Evolutionary conservation across 108 stramenopile genomes (phyloP).

Genomic region (Stephanodiscus triporus): DNA sequence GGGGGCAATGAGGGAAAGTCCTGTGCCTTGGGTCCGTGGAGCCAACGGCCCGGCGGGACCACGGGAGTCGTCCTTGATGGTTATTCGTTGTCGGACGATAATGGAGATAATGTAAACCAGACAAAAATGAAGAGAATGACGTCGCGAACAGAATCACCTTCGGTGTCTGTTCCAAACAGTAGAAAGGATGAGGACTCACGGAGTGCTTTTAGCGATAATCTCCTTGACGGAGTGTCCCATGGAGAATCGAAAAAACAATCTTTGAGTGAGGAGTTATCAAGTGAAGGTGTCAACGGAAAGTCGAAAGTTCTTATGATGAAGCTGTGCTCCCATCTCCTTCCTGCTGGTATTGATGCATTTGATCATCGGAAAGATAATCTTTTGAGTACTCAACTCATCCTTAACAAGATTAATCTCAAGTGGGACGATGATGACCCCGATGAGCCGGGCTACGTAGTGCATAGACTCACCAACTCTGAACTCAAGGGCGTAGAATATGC

Average conservation of each 20-base stretch:
- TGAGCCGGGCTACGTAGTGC: constrained; percentile 78
- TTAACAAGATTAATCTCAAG: constrained; percentile 29
- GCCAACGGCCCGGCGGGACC: constrained; percentile 63
- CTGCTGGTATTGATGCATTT: constrained; percentile 55
- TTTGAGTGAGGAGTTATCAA: constrained; percentile 11
- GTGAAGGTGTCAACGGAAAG: constrained; percentile 27
- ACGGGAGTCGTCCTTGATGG: constrained; percentile 79
- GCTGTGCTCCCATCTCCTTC: constrained; percentile 75
- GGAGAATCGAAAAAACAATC: constrained; percentile 21
- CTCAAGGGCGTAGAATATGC: constrained; percentile 69
- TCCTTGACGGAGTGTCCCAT: constrained; percentile 28
- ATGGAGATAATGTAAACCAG: neutral
- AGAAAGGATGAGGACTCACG: neutral
- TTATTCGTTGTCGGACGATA: neutral
- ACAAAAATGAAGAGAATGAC: neutral
- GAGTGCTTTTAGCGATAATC: constrained; percentile 16
- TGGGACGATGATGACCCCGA: constrained; percentile 85
- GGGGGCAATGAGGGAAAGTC: neutral
- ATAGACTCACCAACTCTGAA: constrained; percentile 63
- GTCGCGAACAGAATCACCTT: neutral
- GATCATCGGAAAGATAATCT: constrained; percentile 6
- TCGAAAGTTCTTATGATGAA: constrained; percentile 69
- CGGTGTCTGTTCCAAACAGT: neutral
- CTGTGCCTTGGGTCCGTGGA: constrained; percentile 72
- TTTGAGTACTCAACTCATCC: constrained; percentile 15